Conservation (phyloP, 768 basidiomycete species). For the Cyclocybe cylindracea region DNA sequence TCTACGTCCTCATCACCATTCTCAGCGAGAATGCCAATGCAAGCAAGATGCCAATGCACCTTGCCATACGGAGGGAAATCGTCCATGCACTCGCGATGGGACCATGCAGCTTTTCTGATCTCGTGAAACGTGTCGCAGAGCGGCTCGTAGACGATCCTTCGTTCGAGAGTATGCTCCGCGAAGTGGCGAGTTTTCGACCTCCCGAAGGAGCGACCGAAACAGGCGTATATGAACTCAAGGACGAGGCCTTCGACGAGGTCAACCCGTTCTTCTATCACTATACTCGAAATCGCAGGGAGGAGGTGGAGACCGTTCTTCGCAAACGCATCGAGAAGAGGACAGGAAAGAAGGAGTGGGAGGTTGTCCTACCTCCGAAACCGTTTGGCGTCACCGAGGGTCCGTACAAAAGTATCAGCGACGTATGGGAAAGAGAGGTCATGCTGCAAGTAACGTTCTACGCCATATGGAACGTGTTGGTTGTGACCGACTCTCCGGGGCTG, state of each 20-base stretch:
- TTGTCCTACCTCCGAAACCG: slow-evolving; percentile 74
- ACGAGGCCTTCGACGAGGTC: slow-evolving; percentile 81
- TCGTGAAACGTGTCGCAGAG: slow-evolving; percentile 90
- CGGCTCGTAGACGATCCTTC: slow-evolving; percentile 80
- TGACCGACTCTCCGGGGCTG: slow-evolving; percentile 50
- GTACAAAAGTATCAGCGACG: slow-evolving; percentile 61
- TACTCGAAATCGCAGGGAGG: slow-evolving; percentile 89
- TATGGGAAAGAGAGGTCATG: slow-evolving; percentile 71
- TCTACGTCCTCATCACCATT: slow-evolving; percentile 86
- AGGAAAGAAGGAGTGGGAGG: slow-evolving; percentile 48
- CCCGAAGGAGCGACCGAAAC: slow-evolving; percentile 79
- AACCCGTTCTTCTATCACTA: slow-evolving; percentile 98
- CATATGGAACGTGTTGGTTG: slow-evolving; percentile 69
- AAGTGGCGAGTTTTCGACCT: slow-evolving; percentile 80
- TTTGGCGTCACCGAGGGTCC: slow-evolving; percentile 68
- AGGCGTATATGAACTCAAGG: slow-evolving; percentile 87
- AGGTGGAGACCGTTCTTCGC: slow-evolving; percentile 78
- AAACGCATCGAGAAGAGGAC: slow-evolving; percentile 66
- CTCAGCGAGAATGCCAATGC: slow-evolving; percentile 81
- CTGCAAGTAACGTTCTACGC: slow-evolving; percentile 85
- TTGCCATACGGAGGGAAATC: slow-evolving; percentile 79
- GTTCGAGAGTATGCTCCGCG: slow-evolving; percentile 76
- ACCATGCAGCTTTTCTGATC: slow-evolving; percentile 86
- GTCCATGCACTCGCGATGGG: slow-evolving; percentile 89
- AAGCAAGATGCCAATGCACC: slow-evolving; percentile 61